Base-by-base conservation (phyloP, 163 green algal genomes). In the Chloroidium sp. region DNA sequence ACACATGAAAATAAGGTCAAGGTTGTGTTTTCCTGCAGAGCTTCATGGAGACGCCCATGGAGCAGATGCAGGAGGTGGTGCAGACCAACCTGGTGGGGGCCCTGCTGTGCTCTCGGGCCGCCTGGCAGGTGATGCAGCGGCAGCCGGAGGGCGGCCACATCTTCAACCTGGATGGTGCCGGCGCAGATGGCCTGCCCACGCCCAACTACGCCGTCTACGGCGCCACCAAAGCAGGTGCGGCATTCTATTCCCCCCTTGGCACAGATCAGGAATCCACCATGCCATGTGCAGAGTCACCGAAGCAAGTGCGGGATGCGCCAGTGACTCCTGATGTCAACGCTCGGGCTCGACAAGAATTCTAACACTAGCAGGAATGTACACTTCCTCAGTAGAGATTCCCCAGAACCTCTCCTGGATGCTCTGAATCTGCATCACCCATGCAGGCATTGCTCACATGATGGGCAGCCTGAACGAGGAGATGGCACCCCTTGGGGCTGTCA, bases 141-240 rank as follows among this genome's bases (percentile, higher is more conserved):
- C 91, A 93, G 84, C 78, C 78, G 10, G 61, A 61, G 6, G 88
- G 85, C 2, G 83, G 92, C 0, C 93, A 97, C 87, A 83, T 97
- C 3, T 96, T 97, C 89, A 93, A 94, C 81, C 91, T 95, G 86
- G 93, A 97, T 69, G 93, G 93, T 1, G 93, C 93, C 2, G 89
- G 88, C 3, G 85, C 90, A 0, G 92, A 96, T 80, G 91, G 91
- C 79, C 76, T 82, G 59, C 76, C 92, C 67, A 95, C 92, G 0
- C 93, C 93, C 4, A 86, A 92, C 81, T 96, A 96, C 75, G 89
- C 90, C 0, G 89, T 90, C 3, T 97, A 96, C 69, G 93, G 92
- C 60, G 90, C 92, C 76, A 95, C 93, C 82, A 97, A 97, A 83
- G 88, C 90, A 1, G 85, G 78, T 84, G 74, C 0, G 78, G 4